Evolutionary conservation across 768 basidiomycete genomes (phyloP).

Genomic region (Termitomyces sp.): DNA sequence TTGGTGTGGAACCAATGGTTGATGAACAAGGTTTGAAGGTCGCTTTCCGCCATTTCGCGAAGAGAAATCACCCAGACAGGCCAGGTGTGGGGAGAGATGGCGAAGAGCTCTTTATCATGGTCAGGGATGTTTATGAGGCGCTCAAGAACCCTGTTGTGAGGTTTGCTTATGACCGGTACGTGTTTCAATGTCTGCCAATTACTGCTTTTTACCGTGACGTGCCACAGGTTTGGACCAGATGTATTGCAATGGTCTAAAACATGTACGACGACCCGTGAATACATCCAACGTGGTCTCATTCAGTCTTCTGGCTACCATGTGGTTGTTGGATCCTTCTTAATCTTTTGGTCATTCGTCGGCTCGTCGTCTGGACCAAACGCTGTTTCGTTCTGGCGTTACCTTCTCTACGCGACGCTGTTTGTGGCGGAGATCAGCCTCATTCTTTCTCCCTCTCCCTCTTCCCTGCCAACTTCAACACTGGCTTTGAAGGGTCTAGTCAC

Average conservation of each 20-base stretch:
- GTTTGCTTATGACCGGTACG: constrained; percentile 83
- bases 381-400: constrained; percentile 75
- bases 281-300: constrained; percentile 61
- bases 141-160: constrained; percentile 72
- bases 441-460: constrained; percentile 52
- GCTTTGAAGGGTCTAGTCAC: constrained; percentile 18
- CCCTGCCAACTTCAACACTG: constrained; percentile 16
- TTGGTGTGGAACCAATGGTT: constrained; percentile 58
- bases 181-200: background rate
- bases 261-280: constrained; percentile 69
- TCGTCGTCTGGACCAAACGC: constrained; percentile 43
- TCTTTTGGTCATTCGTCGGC: constrained; percentile 63
- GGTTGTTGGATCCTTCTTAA: constrained; percentile 50
- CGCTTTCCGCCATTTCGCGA: constrained; percentile 76
- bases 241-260: constrained; percentile 60
- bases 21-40: constrained; percentile 66
- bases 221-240: constrained; percentile 72
- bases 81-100: constrained; percentile 53
- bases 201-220: background rate
- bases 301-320: constrained; percentile 66
- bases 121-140: constrained; percentile 74
- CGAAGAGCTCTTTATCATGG: constrained; percentile 63
- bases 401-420: constrained; percentile 61
- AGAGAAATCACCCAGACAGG: constrained; percentile 74
- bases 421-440: constrained; percentile 64